These are phyloP conservation scores for Physaria fendleri DNA, from an alignment of 345 rosid genomes.

Conservation along the genomic window DNA sequence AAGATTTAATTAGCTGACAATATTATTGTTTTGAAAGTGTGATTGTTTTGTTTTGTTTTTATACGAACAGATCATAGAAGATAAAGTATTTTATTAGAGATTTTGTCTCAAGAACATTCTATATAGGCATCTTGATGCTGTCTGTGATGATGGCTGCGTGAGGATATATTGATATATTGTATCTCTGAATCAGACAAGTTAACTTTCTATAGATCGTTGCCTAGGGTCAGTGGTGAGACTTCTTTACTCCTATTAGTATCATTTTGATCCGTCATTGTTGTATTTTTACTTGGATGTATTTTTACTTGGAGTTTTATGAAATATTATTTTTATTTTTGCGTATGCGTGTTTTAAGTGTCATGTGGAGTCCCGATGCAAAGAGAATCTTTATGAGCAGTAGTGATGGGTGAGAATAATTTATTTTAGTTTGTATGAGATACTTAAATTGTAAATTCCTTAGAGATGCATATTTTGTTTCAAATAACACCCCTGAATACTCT, in stretches of 20 bases:
- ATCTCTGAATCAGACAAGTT: constrained; percentile 51
- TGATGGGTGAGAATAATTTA: constrained; percentile 64
- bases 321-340: background rate
- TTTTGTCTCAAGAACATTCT: background rate
- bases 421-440: background rate
- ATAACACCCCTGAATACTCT: background rate
- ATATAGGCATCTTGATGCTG: constrained; percentile 53
- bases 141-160: constrained; percentile 93
- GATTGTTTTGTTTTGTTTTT: background rate
- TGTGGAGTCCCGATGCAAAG: constrained; percentile 61
- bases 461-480: background rate
- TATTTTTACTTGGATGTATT: constrained; percentile 16
- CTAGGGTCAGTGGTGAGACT: constrained; percentile 95
- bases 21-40: background rate
- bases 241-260: constrained; percentile 23
- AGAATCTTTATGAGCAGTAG: constrained; percentile 79
- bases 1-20: background rate
- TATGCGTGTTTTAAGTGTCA: constrained; percentile 82
- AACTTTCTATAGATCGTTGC: constrained; percentile 58
- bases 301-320: constrained; percentile 11
- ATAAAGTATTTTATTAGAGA: background rate
- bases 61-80: background rate
- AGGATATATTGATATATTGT: constrained; percentile 52
- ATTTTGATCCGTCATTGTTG: constrained; percentile 3
- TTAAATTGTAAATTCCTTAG: background rate